Conservation (phyloP, 176 grass and related monocot genomes). For the Rhynchospora tenuis region DNA sequence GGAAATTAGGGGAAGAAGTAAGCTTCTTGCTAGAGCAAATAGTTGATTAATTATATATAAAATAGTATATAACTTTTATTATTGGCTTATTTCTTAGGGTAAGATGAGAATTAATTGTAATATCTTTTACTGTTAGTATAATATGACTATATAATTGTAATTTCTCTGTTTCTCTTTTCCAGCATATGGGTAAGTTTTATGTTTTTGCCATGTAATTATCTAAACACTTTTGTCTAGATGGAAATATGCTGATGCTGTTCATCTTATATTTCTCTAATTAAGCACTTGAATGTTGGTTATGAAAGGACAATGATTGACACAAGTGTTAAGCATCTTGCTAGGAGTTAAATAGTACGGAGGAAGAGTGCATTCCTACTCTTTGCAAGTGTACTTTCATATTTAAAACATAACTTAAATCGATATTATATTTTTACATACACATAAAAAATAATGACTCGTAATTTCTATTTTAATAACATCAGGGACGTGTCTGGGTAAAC, state of each 20-base stretch:
- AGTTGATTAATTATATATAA: neutral
- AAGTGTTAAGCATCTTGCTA: neutral
- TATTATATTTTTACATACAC: no score
- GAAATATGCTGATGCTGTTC: neutral
- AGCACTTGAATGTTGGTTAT: neutral
- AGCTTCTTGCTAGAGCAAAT: neutral
- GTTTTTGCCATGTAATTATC: neutral
- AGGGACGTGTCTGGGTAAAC: no score
- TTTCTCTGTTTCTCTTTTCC: neutral
- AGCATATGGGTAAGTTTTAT: neutral
- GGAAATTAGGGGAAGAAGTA: neutral
- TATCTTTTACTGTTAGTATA: neutral
- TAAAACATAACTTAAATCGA: no score
- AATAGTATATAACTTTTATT: neutral
- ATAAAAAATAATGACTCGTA: no score
- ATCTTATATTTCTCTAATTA: neutral
- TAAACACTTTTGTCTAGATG: neutral
- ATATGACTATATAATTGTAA: conserved; percentile 3
- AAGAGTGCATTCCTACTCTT: no score
- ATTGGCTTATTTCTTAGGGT: neutral
- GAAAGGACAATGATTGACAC: neutral
- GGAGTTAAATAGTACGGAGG: no score
- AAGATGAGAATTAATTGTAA: neutral
- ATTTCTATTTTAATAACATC: no score
- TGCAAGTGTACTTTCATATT: no score